Evolutionary conservation across 345 rosid genomes (phyloP), one percentile per base, ranked within the genome.

Genomic region (Diplotaxis tenuifolia): DNA sequence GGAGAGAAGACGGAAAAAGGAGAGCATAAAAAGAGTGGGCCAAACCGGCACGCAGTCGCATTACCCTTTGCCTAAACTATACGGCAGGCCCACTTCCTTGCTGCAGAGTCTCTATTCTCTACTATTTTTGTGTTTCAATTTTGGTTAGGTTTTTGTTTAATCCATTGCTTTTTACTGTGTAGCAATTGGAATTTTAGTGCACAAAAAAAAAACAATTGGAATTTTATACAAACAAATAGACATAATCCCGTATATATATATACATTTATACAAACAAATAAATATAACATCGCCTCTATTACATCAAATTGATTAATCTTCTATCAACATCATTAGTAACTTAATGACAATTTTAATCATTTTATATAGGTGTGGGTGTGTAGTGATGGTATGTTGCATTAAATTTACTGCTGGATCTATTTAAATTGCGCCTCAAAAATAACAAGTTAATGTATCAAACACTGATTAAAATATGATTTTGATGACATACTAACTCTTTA

Each of bases 1-100:
- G 89, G 80, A 76, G 16, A 29, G 58, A 55, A 23, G 20, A 32
- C 38, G 29, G 69, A 54, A 75, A 71, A 69, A 61, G 15, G 62
- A 68, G 28, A n/a, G 57, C 18, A 45, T 22, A 50, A 15, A 25
- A 27, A 28, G 65, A 40, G 62, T 62, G 42, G 42, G 64, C 47
- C 56, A 68, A 54, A 45, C 75, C 65, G 70, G 50, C 70, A 75
- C 59, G 74, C 71, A 64, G 65, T 75, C 67, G 38, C 72, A 62
- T 55, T 64, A 67, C 61, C n/a, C 49, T 19, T 59, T 29, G 15
- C 71, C 62, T 59, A 56, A 70, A 76, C 79, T 54, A 55, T 55
- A 63, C 55, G 25, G 32, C 36, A 68, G n/a, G 15, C 29, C 57
- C 70, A 62, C 65, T 62, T 68, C 36, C 4, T 68, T 52, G 49